Evolutionary conservation across 352 stramenopile species (phyloP), one percentile per base, ranked within the genome.

Genomic region (Globisporangium acanthophoron): DNA sequence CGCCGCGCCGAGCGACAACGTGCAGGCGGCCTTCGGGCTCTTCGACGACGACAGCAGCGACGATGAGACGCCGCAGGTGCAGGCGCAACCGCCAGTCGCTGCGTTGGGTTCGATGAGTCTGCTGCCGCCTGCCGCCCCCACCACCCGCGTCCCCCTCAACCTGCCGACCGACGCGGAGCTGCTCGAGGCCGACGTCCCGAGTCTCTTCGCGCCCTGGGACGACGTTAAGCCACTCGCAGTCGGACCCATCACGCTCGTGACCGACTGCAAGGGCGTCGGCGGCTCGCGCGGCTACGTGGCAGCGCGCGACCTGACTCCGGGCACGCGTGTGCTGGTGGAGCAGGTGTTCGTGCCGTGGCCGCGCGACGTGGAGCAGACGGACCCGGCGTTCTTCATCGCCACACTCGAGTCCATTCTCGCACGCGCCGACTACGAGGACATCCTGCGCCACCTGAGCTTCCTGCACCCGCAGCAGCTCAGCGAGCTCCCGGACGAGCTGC

Each of bases 251-350:
- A 62, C 88, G 35, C 65, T 96, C 6, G 57, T 78, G 11, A 80
- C 65, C 33, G 79, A 76, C 55, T 85, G 68, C 54, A 61, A 64
- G 5, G 56, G 71, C 43, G 65, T 92, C 11, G 90, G 93, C 27
- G 92, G 92, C 41, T 81, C 76, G n/a, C 70, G 93, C 21, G 93
- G 90, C 18, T 98, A 97, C 51, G 78, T 97, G 29, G 93, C 93
- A 1, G 71, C 65, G 6, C 59, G 66, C 44, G 74, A 96, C 50
- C 61, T 98, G 20, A 64, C 78, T 46, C 78, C 92, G 5, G 94
- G 94, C 49, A 98, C 92, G 57, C 78, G 90, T 40, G 70, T 98
- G 39, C 70, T 98, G 5, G 73, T 97, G 31, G 93, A 98, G 69
- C 76, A 92, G 40, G 79, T 95, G 16, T 92, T 91, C 46, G 74